A percentile compares a stretch with the other conserved stretches of the same genome.
These are phyloP conservation scores for Melastoma malabathricum DNA, from an alignment of 345 rosid species.

Conservation along the genomic window DNA sequence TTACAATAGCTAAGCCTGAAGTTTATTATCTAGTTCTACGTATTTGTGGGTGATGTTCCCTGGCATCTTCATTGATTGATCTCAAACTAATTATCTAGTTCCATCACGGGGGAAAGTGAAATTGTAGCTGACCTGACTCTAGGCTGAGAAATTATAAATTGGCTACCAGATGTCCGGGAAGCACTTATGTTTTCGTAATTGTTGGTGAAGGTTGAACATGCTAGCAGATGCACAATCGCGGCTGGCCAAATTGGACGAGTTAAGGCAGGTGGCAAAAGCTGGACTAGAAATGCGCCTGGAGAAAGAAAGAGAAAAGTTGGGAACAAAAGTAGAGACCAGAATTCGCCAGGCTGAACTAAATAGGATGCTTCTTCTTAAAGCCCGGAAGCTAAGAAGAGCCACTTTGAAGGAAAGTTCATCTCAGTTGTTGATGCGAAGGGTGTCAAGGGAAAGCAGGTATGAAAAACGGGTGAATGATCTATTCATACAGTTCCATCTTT, in stretches of 20 bases:
- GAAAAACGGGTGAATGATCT: too few relatives aligned
- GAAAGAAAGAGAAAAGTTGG: slow-evolving; percentile 76
- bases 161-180: too few relatives aligned
- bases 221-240: slow-evolving; percentile 75
- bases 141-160: too few relatives aligned
- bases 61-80: too few relatives aligned
- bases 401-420: slow-evolving; percentile 35
- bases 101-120: not conserved
- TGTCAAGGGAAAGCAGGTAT: too few relatives aligned
- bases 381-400: slow-evolving; percentile 67
- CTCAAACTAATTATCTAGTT: too few relatives aligned
- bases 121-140: not conserved
- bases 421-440: too few relatives aligned
- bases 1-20: too few relatives aligned
- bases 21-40: too few relatives aligned
- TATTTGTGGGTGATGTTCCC: too few relatives aligned
- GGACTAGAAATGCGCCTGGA: slow-evolving; percentile 62
- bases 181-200: too few relatives aligned
- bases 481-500: too few relatives aligned
- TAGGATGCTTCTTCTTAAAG: slow-evolving; percentile 72
- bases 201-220: slow-evolving; percentile 40
- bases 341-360: slow-evolving; percentile 84
- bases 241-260: slow-evolving; percentile 68
- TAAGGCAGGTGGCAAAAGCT: slow-evolving; percentile 78
- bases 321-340: slow-evolving; percentile 60